phyloP scores from a whole-genome alignment of 1,284 basidiomycete genomes.

The Clitocybe nebularis region DNA sequence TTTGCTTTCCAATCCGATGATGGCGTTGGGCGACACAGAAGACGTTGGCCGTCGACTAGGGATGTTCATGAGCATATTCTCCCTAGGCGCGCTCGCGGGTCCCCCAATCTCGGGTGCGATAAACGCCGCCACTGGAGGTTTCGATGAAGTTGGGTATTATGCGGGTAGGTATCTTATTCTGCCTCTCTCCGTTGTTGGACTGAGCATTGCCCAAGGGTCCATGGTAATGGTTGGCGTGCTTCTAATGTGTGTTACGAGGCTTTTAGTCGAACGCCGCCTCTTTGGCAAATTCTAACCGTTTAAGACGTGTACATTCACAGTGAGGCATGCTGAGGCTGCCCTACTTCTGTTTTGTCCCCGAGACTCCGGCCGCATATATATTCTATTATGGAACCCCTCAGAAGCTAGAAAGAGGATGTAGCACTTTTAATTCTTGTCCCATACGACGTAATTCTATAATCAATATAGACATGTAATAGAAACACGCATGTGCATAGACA shows the following conservation, averaged over 20 bases:
- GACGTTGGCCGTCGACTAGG: constrained; percentile 65
- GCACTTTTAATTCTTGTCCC: no score
- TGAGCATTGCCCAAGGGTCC: constrained; percentile 24
- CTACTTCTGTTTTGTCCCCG: no score
- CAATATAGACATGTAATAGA: no score
- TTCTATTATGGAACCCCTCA: no score
- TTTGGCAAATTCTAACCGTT: constrained; percentile 37
- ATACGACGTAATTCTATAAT: no score
- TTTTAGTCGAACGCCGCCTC: constrained; percentile 31
- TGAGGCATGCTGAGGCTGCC: no score
- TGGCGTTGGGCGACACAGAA: constrained; percentile 52
- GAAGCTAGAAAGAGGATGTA: no score
- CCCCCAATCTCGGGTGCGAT: constrained; percentile 68
- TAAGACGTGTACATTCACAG: no score
- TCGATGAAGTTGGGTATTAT: constrained; percentile 54
- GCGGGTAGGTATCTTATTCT: constrained; percentile 39
- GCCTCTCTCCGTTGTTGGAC: not conserved
- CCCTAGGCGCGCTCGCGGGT: constrained; percentile 43
- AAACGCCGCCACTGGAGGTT: constrained; percentile 43
- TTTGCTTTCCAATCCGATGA: constrained; percentile 50
- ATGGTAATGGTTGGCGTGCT: constrained; percentile 32
- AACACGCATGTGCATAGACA: no score
- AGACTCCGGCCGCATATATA: no score
- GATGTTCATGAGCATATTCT: constrained; percentile 49
- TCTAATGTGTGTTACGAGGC: constrained; percentile 31